A percentile compares a stretch with the other conserved stretches of the same genome.
These are phyloP conservation scores for Citrus hindsii DNA, from an alignment of 345 rosid genomes.

Conservation along the genomic window DNA sequence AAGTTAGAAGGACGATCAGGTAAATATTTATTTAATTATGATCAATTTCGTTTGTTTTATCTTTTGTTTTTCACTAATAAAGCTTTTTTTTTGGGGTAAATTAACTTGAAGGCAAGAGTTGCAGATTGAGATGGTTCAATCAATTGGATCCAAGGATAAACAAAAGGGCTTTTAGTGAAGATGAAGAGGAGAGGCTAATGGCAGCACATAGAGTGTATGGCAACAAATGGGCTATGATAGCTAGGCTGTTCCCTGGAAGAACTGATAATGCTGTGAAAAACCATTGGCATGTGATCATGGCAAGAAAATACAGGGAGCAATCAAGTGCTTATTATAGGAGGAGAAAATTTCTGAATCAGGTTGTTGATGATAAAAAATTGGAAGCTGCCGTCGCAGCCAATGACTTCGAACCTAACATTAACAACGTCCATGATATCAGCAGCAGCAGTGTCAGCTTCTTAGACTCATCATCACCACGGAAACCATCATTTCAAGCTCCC, in stretches of 20 bases:
- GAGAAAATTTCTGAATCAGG: conserved; percentile 24
- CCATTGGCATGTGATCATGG: conserved; percentile 75
- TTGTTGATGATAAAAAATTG: conserved; percentile 18
- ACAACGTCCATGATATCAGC: conserved; percentile 15
- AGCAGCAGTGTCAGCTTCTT: conserved; percentile 17
- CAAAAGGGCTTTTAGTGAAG: conserved; percentile 34
- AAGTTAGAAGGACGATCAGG: conserved; percentile 46
- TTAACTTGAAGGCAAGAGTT: conserved; percentile 37
- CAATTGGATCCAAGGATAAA: conserved; percentile 46
- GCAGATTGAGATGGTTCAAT: conserved; percentile 55
- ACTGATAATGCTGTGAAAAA: conserved; percentile 68
- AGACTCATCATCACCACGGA: conserved; percentile 2
- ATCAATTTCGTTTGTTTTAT: background rate
- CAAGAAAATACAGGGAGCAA: conserved; percentile 49
- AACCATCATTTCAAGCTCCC: conserved; percentile 11
- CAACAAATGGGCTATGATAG: conserved; percentile 66
- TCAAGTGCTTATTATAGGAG: conserved; percentile 33
- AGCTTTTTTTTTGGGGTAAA: background rate
- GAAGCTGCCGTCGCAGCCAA: conserved; percentile 6
- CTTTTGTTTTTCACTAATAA: background rate
- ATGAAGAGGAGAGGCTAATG: conserved; percentile 49
- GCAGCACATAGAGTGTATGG: conserved; percentile 59
- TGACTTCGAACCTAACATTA: background rate
- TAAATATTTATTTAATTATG: background rate
- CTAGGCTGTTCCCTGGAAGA: conserved; percentile 59